These are phyloP conservation scores for Phytophthora chlamydospora DNA, from an alignment of 352 stramenopile genomes.

Conservation along the genomic window DNA sequence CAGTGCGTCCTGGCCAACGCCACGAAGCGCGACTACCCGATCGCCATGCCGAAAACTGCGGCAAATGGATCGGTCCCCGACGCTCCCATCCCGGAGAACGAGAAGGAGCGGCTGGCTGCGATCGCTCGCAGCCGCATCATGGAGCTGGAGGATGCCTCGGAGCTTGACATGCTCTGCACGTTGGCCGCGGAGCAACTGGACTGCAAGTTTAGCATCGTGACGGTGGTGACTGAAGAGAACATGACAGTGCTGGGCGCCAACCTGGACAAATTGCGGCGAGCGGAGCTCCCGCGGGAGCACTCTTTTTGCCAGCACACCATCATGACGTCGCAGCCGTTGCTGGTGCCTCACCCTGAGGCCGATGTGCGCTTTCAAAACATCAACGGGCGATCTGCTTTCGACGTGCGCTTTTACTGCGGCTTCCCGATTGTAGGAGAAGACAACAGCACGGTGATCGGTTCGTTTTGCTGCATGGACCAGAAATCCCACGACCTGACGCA, in stretches of 20 bases:
- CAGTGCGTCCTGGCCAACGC: constrained; percentile 53
- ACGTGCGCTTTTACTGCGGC: constrained; percentile 69
- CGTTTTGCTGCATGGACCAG: constrained; percentile 62
- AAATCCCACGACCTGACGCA: constrained; percentile 52
- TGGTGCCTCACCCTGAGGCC: constrained; percentile 58
- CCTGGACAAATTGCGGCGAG: constrained; percentile 25
- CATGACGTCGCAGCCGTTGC: constrained; percentile 60
- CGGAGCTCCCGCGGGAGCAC: constrained; percentile 49
- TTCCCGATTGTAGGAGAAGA: constrained; percentile 58
- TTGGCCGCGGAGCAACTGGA: constrained; percentile 53
- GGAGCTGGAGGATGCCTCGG: constrained; percentile 50
- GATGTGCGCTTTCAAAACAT: constrained; percentile 68
- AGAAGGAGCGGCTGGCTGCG: constrained; percentile 44
- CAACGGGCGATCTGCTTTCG: constrained; percentile 35
- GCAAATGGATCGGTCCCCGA: constrained; percentile 30
- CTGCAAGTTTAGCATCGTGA: constrained; percentile 65
- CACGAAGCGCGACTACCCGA: constrained; percentile 43
- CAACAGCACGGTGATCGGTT: constrained; percentile 55
- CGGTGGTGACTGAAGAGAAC: constrained; percentile 53
- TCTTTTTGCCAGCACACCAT: constrained; percentile 72
- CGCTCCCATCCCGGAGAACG: constrained; percentile 44
- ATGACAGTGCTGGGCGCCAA: constrained; percentile 47
- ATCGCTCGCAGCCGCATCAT: constrained; percentile 50
- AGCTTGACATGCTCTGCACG: constrained; percentile 66
- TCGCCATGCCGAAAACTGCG: constrained; percentile 33